A percentile compares a stretch with the other conserved stretches of the same genome.
Conservation (phyloP, 495 filamentous ascomycete species). For the Xylaria longipes region DNA sequence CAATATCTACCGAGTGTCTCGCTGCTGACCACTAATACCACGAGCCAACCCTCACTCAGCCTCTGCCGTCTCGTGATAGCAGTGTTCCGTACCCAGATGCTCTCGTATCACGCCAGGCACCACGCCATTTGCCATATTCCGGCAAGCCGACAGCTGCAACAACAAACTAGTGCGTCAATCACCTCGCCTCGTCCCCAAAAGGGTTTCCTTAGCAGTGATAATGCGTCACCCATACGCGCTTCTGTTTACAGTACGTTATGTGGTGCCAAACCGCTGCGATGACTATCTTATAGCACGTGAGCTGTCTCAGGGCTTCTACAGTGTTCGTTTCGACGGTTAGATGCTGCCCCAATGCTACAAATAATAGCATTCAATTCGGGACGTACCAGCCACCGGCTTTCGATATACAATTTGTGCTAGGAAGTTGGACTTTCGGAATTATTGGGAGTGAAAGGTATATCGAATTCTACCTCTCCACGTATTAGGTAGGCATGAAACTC, state of each 20-base stretch:
- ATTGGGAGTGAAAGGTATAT: neutral
- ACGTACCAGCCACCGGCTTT: neutral
- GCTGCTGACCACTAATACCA: neutral
- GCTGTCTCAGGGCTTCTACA: neutral
- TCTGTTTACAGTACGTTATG: neutral
- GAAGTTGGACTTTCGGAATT: neutral
- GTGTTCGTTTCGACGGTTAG: neutral
- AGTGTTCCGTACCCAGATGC: neutral
- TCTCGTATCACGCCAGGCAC: constrained; percentile 18
- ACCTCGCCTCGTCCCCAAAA: neutral
- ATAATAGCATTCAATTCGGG: neutral
- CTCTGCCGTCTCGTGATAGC: constrained; percentile 2
- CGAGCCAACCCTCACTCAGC: constrained; percentile 7
- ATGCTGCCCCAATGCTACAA: neutral
- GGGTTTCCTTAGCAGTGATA: neutral
- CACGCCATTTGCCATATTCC: constrained; percentile 4
- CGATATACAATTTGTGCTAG: neutral
- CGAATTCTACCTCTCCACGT: neutral
- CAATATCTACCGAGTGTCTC: constrained; percentile 3
- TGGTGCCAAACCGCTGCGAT: neutral
- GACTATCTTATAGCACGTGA: neutral
- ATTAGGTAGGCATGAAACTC: neutral
- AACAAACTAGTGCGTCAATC: constrained; percentile 2
- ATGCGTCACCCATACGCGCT: neutral
- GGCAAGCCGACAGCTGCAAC: constrained; percentile 12